phyloP scores from a whole-genome alignment of 2,329 filamentous ascomycete genomes.

The Coleophoma cylindrospora region DNA sequence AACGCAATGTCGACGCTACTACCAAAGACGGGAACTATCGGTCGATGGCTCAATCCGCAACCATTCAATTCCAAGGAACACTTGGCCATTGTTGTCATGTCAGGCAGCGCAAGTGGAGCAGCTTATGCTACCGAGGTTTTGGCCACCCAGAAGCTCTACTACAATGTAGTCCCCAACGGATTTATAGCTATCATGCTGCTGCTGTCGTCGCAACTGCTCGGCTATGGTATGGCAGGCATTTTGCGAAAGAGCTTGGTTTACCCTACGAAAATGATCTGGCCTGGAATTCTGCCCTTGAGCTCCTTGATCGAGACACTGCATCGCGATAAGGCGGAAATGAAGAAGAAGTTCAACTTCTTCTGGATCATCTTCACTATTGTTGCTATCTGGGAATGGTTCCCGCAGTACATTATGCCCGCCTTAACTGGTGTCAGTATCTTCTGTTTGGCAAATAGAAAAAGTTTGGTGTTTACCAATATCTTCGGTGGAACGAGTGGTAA shows the following conservation, averaged over 20 bases:
- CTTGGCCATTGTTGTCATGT: slow-evolving; percentile 36
- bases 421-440: slow-evolving; percentile 36
- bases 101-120: slow-evolving; percentile 28
- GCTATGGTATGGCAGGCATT: slow-evolving; percentile 42
- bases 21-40: slow-evolving; percentile 28
- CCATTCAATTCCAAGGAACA: slow-evolving; percentile 32
- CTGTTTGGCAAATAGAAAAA: slow-evolving; percentile 38
- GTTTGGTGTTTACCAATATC: slow-evolving; percentile 39
- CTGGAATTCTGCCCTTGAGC: slow-evolving; percentile 29
- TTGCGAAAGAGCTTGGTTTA: slow-evolving; percentile 39
- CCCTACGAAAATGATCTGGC: slow-evolving; percentile 27
- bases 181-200: slow-evolving; percentile 37
- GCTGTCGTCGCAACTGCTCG: slow-evolving; percentile 40
- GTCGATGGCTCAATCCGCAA: slow-evolving; percentile 33
- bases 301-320: slow-evolving; percentile 35
- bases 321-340: slow-evolving; percentile 28
- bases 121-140: slow-evolving; percentile 35
- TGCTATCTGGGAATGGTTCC: slow-evolving; percentile 42
- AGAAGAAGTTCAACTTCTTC: slow-evolving; percentile 29
- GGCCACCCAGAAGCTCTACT: slow-evolving; percentile 39
- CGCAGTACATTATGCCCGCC: slow-evolving; percentile 36
- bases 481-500: slow-evolving; percentile 43
- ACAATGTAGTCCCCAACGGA: slow-evolving; percentile 27
- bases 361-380: slow-evolving; percentile 23
- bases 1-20: slow-evolving; percentile 31